phyloP scores from a whole-genome alignment of 2,329 filamentous ascomycete genomes.

The Hypoxylon rubiginosum region DNA sequence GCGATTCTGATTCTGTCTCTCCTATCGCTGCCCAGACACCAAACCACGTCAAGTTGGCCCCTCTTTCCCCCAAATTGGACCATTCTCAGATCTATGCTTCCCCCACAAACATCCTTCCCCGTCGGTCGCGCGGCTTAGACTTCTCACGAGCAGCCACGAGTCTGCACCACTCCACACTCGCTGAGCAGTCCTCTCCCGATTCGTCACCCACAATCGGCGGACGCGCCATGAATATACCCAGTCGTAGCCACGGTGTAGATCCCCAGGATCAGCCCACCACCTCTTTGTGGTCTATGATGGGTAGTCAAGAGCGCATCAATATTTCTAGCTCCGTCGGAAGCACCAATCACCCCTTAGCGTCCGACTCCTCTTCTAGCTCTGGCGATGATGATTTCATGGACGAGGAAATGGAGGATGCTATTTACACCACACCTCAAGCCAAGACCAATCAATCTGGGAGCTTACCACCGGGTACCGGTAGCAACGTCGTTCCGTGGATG shows the following conservation, averaged over 20 bases:
- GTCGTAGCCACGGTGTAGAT: slow-evolving; percentile 63
- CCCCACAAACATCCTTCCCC: slow-evolving; percentile 87
- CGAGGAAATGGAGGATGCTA: slow-evolving; percentile 82
- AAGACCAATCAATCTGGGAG: slow-evolving; percentile 66
- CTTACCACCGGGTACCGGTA: slow-evolving; percentile 60
- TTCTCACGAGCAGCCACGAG: slow-evolving; percentile 95
- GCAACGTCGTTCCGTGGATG: slow-evolving; percentile 69
- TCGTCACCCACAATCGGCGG: slow-evolving; percentile 88
- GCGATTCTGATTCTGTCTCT: slow-evolving; percentile 60
- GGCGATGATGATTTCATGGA: slow-evolving; percentile 79
- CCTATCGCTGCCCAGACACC: slow-evolving; percentile 50
- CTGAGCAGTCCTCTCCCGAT: slow-evolving; percentile 88
- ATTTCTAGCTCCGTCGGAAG: slow-evolving; percentile 87
- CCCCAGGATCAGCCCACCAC: slow-evolving; percentile 75
- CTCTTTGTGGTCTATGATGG: slow-evolving; percentile 78
- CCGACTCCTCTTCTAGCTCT: slow-evolving; percentile 81
- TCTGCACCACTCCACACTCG: slow-evolving; percentile 93
- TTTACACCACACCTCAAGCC: slow-evolving; percentile 85
- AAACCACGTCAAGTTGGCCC: slow-evolving; percentile 68
- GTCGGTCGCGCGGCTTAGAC: slow-evolving; percentile 90
- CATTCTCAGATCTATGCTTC: slow-evolving; percentile 87
- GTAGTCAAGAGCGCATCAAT: slow-evolving; percentile 75
- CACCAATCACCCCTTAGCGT: slow-evolving; percentile 78
- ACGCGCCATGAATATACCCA: slow-evolving; percentile 72
- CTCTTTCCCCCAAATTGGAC: slow-evolving; percentile 89